Evolutionary conservation across 371 early-diverging fungal species (phyloP), one percentile per base, ranked within the genome.

Genomic region (Mucor mucedo): DNA sequence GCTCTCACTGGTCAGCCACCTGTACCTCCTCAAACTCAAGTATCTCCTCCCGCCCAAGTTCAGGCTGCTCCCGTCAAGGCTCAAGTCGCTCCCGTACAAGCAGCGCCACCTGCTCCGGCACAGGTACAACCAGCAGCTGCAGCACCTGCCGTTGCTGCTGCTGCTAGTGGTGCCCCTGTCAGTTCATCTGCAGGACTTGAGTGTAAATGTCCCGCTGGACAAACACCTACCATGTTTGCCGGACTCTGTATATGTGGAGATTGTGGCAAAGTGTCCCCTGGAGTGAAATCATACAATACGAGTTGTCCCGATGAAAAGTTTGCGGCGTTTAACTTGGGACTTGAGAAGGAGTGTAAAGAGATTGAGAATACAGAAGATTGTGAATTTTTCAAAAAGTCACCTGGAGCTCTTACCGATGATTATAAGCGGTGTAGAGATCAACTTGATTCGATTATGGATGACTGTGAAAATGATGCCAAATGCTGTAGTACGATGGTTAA

Each of bases 341-440:
- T 63, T 42, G 38, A n/a, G 7, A 4, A 32, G 2, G 1, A 63
- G 2, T 56, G 57, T 44, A 39, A 49, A 41, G 32, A 21, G 1
- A 41, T 42, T 9, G 57, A 63, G 29, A 57, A 63, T 57, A 63
- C 63, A 11, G 64, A 63, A 56, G 64, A 63, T 7, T 52, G 64
- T 14, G 64, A 63, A 57, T 57, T 42, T 16, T 63, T 63, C 11
- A 63, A 63, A 11, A 56, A 58, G 10, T n/a, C 49, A 10, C 48
- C 50, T 2, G 58, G 52, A 16, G 21, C 38, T 3, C 8, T 52
- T 8, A 49, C 58, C 13, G 58, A 63, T 63, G 28, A 52, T 14
- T 63, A 41, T 9, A 63, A 63, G 13, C 30, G 32, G 5, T 63
- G 58, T 44, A 57, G 33, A 42, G 64, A 63, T 58, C 30, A 42